A percentile compares a stretch with the other conserved stretches of the same genome.
Conservation (phyloP, 2,329 filamentous ascomycete species). For the Claviceps quebecensis region DNA sequence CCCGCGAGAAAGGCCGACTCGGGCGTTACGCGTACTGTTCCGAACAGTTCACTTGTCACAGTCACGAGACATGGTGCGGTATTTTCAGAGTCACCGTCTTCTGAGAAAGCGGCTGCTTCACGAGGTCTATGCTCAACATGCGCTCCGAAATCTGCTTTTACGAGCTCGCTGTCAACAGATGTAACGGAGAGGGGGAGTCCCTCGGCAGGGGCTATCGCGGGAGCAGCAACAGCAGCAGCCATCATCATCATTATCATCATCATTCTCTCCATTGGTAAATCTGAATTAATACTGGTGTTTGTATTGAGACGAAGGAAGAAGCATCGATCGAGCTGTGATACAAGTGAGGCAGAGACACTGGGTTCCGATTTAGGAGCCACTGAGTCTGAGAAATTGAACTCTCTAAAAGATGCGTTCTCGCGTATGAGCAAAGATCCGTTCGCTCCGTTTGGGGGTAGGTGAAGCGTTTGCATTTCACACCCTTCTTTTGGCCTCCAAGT, state of each 20-base stretch:
- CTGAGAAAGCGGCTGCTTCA: not conserved
- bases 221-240: slow-evolving; percentile 18
- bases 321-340: slow-evolving; percentile 2
- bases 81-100: slow-evolving; percentile 8
- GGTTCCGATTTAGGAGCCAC: not conserved
- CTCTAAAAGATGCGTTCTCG: slow-evolving; percentile 12
- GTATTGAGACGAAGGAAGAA: slow-evolving; percentile 9
- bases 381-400: slow-evolving; percentile 1
- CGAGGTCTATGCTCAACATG: not conserved
- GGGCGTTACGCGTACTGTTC: slow-evolving; percentile 22
- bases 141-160: not conserved
- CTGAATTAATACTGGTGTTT: slow-evolving; percentile 9
- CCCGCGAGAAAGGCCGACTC: slow-evolving; percentile 19
- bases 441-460: slow-evolving; percentile 30
- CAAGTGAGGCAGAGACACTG: slow-evolving; percentile 6
- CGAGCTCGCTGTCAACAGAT: not conserved
- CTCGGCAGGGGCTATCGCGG: slow-evolving; percentile 19
- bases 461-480: not conserved
- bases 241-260: slow-evolving; percentile 14
- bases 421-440: slow-evolving; percentile 20
- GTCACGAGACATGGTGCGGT: slow-evolving; percentile 21
- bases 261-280: slow-evolving; percentile 9
- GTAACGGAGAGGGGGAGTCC: slow-evolving; percentile 5
- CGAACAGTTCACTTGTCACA: slow-evolving; percentile 20
- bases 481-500: no score